These are phyloP conservation scores for Casuarina glauca DNA, from an alignment of 306 rosid species.

Conservation along the genomic window DNA sequence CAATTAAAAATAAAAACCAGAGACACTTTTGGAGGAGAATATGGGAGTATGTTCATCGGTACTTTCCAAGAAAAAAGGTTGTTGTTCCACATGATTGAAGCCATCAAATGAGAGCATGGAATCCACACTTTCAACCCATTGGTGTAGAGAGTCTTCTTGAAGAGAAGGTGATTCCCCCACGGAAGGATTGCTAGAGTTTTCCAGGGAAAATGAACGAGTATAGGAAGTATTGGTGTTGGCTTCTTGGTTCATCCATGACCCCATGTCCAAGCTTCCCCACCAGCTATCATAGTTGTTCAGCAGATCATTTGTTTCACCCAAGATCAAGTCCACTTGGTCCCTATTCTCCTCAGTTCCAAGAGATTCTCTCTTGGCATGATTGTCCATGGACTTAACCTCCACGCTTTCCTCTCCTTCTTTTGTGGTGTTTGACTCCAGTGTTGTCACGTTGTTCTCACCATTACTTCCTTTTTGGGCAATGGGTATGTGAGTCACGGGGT, in stretches of 20 bases:
- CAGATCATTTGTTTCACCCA: conserved; percentile 42
- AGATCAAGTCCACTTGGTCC: conserved; percentile 27
- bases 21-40: neutral
- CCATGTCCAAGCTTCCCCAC: conserved; percentile 47
- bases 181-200: conserved; percentile 51
- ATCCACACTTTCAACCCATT: conserved; percentile 56
- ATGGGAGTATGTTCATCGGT: conserved; percentile 22
- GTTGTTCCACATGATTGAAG: conserved; percentile 52
- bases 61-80: conserved; percentile 41
- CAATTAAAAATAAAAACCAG: neutral
- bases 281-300: conserved; percentile 40
- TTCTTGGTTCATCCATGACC: conserved; percentile 55
- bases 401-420: conserved; percentile 23
- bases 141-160: conserved; percentile 37
- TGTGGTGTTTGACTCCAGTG: conserved; percentile 17
- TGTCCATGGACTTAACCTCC: conserved; percentile 28
- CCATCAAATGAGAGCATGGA: conserved; percentile 62
- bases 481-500: conserved; percentile 58
- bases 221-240: conserved; percentile 39
- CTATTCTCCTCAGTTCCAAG: conserved; percentile 23
- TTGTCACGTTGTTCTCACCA: conserved; percentile 22
- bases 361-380: conserved; percentile 18
- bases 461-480: conserved; percentile 31
- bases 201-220: conserved; percentile 57
- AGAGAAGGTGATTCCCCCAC: conserved; percentile 45